Conservation (phyloP, 73 alveolate species). For the Tetrahymena elliotti region DNA sequence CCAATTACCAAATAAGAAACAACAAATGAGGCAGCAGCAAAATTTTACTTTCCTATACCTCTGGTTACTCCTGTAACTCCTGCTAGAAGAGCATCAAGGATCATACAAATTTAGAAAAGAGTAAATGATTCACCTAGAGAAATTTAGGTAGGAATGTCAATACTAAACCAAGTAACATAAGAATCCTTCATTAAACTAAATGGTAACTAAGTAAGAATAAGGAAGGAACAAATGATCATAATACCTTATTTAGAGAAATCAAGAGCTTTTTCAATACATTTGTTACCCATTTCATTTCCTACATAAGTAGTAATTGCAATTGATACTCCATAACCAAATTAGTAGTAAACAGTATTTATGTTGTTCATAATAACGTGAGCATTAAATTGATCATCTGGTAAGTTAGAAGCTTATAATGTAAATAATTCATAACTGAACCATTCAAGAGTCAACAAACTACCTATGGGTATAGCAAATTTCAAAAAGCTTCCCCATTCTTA, state of each 20-base stretch:
- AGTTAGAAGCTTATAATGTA: not conserved
- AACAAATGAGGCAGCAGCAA: not conserved
- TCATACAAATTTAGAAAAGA: not conserved
- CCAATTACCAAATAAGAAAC: not conserved
- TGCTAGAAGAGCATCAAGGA: not conserved
- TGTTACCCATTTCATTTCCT: conserved; percentile 4
- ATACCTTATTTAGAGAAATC: not conserved
- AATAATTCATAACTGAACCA: conserved; percentile 11
- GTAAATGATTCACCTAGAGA: not conserved
- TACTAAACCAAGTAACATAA: not conserved
- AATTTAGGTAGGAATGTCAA: not conserved
- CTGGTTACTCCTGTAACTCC: not conserved
- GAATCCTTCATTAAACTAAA: not conserved
- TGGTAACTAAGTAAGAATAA: not conserved
- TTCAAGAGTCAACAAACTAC: not conserved
- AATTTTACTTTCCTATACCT: not conserved
- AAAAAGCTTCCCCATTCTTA: not conserved
- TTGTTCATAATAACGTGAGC: conserved; percentile 7
- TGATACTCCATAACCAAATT: conserved; percentile 6
- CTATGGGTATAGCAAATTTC: not conserved
- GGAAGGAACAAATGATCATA: not conserved
- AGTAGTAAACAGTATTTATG: not conserved
- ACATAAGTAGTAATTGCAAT: not conserved
- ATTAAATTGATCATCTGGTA: not conserved
- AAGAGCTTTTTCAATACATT: not conserved